Evolutionary conservation across 306 rosid genomes (phyloP), one percentile per base, ranked within the genome.

Genomic region (Amphicarpaea edgeworthii): DNA sequence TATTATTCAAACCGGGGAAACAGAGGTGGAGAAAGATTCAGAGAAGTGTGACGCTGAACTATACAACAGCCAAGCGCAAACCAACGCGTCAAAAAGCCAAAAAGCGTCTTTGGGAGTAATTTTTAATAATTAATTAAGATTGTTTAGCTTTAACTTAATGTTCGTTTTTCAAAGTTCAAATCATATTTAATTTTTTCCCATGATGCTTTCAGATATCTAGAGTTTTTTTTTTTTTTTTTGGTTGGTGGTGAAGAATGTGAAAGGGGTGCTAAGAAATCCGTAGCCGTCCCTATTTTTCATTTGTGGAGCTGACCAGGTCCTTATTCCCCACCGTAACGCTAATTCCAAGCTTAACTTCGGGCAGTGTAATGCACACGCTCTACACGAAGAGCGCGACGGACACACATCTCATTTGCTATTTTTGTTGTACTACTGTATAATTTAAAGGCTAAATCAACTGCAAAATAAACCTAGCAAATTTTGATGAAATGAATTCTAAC

Each of bases 291-390:
- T 20, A 4, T 34, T n/a, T n/a, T n/a, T 28, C 40, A 8, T 34
- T 19, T 40, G 57, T 75, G 67, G 54, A 65, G 64, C 65, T 58
- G 84, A 84, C 80, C 73, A 21, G 53, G 73, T 80, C 87, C 24
- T 21, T 24, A 68, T 51, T 68, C 53, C 61, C n/a, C 75, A 12
- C 20, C 16, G 51, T 6, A 50, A 59, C 60, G 34, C 75, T 51
- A 65, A 84, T 40, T 76, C 64, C 65, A 76, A 64, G 53, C 72
- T 65, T 19, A n/a, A 1, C 23, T 30, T 24, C 6, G 60, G 60
- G 8, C 26, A 15, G 49, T 4, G 50, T 16, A 1, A 20, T 4
- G 11, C 1, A 12, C 85, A 32, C 57, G 64, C 62, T 43, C 70
- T 42, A 15, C 26, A n/a, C 66, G 14, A 28, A 16, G 10, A 59